Percentiles rank a stretch among this genome's conserved stretches.
phyloP scores from a whole-genome alignment of 805 yeast genomes.

The Pichia phayaonensis region DNA sequence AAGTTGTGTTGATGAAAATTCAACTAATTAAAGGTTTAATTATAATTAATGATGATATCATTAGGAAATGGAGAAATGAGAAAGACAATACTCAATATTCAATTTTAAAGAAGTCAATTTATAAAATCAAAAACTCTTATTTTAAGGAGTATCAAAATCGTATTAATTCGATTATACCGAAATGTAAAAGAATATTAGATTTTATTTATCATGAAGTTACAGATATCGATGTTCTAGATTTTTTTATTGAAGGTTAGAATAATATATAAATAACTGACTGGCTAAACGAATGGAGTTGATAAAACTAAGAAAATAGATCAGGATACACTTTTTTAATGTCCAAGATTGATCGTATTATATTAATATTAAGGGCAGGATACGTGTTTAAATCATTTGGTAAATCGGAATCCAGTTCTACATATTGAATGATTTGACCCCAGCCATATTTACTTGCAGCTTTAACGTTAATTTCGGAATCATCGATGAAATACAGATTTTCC shows the following conservation, averaged over 20 bases:
- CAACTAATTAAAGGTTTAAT: constrained; percentile 17
- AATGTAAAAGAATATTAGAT: constrained; percentile 8
- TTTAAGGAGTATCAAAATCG: constrained; percentile 3
- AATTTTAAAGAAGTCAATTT: neutral
- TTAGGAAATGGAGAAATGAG: neutral
- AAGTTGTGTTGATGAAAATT: constrained; percentile 11
- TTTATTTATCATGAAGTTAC: constrained; percentile 7
- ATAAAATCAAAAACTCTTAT: constrained; percentile 3
- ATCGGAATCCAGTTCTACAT: constrained; percentile 63
- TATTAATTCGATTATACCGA: constrained; percentile 7
- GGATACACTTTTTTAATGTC: constrained; percentile 47
- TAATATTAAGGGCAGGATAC: constrained; percentile 32
- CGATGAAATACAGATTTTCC: constrained; percentile 63
- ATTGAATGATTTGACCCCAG: constrained; percentile 65
- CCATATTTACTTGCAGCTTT: constrained; percentile 66
- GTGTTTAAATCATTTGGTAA: constrained; percentile 31
- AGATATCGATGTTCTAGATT: constrained; percentile 2
- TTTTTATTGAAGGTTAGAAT: constrained; percentile 3
- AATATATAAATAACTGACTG: neutral
- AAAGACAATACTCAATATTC: neutral
- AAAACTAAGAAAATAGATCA: constrained; percentile 34
- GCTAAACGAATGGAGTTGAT: neutral
- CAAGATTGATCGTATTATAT: constrained; percentile 48
- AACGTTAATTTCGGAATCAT: constrained; percentile 78
- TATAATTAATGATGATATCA: constrained; percentile 8